A percentile compares a stretch with the other conserved stretches of the same genome.
Evolutionary conservation across 2,329 filamentous ascomycete genomes (phyloP).

Genomic region (Emericellopsis atlantica): DNA sequence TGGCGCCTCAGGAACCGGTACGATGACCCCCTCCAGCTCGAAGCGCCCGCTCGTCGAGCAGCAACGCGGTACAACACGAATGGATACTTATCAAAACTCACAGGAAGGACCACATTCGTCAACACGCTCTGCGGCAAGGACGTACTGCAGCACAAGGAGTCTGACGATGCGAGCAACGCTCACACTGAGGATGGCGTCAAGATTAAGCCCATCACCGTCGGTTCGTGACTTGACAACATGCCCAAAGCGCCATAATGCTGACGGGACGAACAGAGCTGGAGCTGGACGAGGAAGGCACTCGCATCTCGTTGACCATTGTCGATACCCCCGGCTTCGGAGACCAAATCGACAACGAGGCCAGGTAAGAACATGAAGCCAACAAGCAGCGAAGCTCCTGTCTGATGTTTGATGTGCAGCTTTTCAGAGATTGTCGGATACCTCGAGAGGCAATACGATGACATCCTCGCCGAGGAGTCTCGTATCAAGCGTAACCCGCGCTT

Average conservation of each 20-base stretch:
- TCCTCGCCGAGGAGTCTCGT: constrained; percentile 96
- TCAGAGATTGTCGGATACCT: constrained; percentile 96
- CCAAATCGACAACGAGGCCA: constrained; percentile 98
- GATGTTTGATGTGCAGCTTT: constrained; percentile 46
- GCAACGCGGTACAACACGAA: neutral
- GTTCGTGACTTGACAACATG: constrained; percentile 33
- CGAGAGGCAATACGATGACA: constrained; percentile 98
- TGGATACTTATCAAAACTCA: constrained; percentile 1
- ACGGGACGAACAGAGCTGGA: constrained; percentile 56
- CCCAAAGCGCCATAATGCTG: neutral
- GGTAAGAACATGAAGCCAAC: constrained; percentile 36
- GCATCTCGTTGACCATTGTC: constrained; percentile 95
- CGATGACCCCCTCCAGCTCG: constrained; percentile 17
- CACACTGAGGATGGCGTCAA: constrained; percentile 94
- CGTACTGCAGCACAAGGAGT: constrained; percentile 83
- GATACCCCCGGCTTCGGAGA: constrained; percentile 98
- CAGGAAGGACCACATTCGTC: constrained; percentile 96
- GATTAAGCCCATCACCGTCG: constrained; percentile 97
- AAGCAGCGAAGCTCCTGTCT: neutral
- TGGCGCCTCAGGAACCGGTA: constrained; percentile 96
- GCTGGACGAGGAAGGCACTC: constrained; percentile 94
- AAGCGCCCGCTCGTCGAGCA: neutral
- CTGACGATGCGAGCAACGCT: constrained; percentile 77
- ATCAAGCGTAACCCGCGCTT: constrained; percentile 99
- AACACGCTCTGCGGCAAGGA: constrained; percentile 97